phyloP scores from a whole-genome alignment of 129 eudicot species.

The Scalesia atractyloides region DNA sequence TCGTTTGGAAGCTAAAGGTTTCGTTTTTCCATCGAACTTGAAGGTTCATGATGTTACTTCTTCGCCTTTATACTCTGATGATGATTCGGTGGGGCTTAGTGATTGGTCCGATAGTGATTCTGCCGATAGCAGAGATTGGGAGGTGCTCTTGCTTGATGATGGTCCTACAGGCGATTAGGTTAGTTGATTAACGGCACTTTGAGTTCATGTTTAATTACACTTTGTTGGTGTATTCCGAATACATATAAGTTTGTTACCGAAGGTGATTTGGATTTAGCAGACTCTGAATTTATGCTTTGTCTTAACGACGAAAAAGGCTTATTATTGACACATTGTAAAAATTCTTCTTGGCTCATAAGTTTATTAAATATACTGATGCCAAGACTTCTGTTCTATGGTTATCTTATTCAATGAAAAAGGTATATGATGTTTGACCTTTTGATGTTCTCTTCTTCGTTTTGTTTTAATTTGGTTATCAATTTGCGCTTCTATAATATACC shows the following conservation, averaged over 20 bases:
- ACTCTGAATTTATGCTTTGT: constrained; percentile 15
- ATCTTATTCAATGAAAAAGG: too few relatives aligned
- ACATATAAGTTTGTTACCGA: constrained; percentile 1
- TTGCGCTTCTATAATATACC: too few relatives aligned
- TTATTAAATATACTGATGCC: background rate
- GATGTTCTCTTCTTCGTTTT: too few relatives aligned
- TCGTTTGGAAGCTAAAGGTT: constrained; percentile 36
- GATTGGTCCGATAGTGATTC: too few relatives aligned
- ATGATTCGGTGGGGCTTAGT: too few relatives aligned
- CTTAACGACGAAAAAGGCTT: background rate
- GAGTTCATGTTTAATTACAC: constrained; percentile 10
- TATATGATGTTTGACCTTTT: background rate
- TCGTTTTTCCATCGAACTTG: constrained; percentile 17
- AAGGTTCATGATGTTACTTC: constrained; percentile 16
- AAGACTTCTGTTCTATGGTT: too few relatives aligned
- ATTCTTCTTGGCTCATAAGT: background rate
- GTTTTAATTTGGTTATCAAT: too few relatives aligned
- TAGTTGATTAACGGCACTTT: constrained; percentile 1
- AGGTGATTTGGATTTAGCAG: constrained; percentile 13
- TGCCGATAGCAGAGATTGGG: too few relatives aligned
- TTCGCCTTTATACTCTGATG: constrained; percentile 2
- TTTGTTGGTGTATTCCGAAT: background rate
- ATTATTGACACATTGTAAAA: constrained; percentile 10
- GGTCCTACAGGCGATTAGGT: background rate
- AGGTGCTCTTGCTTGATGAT: too few relatives aligned